Conservation (phyloP, 371 early-diverging fungal species). For the Mucor plumbeus region DNA sequence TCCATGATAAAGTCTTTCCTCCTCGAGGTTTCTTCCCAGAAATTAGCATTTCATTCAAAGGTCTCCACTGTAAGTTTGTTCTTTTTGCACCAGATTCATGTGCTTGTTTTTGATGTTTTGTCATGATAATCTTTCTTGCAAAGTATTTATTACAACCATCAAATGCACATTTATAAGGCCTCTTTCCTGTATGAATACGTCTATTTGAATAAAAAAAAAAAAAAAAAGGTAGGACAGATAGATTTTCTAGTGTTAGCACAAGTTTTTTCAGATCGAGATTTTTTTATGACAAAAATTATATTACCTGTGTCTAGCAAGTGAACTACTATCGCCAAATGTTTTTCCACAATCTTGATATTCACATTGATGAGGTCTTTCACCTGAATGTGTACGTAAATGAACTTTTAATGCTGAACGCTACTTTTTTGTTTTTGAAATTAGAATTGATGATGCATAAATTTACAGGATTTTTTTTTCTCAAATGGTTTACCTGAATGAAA, state of each 20-base stretch:
- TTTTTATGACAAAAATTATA: too few species aligned
- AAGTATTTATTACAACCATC: slow-evolving; percentile 48
- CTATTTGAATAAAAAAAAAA: too few species aligned
- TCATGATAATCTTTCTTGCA: slow-evolving; percentile 27
- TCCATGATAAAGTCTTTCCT: slow-evolving; percentile 15
- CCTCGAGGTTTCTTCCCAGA: slow-evolving; percentile 7
- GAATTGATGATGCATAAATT: not conserved
- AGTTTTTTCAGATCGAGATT: not conserved
- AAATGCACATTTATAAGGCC: slow-evolving; percentile 63
- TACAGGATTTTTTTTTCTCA: not conserved
- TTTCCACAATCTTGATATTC: slow-evolving; percentile 65
- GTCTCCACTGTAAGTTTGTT: slow-evolving; percentile 27
- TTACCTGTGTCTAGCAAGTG: slow-evolving; percentile 45
- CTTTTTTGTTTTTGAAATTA: slow-evolving; percentile 6
- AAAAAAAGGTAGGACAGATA: not conserved
- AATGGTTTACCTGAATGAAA: slow-evolving; percentile 67
- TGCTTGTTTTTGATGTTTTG: slow-evolving; percentile 29
- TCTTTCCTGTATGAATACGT: slow-evolving; percentile 72
- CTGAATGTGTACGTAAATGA: slow-evolving; percentile 80
- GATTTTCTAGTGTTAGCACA: not conserved
- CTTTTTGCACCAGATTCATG: slow-evolving; percentile 23
- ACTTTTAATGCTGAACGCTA: slow-evolving; percentile 82
- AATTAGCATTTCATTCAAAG: slow-evolving; percentile 24
- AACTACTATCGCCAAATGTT: slow-evolving; percentile 59
- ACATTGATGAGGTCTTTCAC: slow-evolving; percentile 79